Evolutionary conservation across 345 rosid genomes (phyloP).

Genomic region (Bruguiera sexangula): DNA sequence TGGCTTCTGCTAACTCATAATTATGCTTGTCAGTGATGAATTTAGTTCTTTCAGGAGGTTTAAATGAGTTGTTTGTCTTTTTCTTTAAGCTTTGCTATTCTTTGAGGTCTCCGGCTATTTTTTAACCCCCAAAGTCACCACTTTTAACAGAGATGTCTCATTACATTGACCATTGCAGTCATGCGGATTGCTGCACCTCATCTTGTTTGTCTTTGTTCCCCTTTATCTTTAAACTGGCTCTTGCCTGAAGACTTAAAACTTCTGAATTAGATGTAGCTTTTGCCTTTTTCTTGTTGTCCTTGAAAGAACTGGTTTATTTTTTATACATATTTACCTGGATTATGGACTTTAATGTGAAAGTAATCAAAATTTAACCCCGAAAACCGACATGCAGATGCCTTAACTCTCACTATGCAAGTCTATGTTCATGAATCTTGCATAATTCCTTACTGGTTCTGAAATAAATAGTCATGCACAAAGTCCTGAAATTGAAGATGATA

Average conservation of each 20-base stretch:
- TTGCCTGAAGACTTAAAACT: too few species aligned
- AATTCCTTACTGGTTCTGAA: too few species aligned
- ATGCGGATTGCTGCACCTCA: not conserved
- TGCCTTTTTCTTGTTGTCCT: not conserved
- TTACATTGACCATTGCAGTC: not conserved
- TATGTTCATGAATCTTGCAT: too few species aligned
- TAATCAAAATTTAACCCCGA: not conserved
- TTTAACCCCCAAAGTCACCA: not conserved
- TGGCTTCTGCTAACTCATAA: conserved; percentile 1
- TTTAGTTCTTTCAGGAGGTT: not conserved
- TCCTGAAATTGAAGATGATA: not conserved
- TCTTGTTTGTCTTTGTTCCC: not conserved
- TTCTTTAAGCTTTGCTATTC: not conserved
- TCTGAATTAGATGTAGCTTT: not conserved
- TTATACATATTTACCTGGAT: not conserved
- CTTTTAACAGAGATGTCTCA: not conserved
- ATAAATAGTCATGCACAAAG: not conserved
- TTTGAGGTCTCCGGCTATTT: not conserved
- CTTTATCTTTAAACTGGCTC: too few species aligned
- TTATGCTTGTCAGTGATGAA: conserved; percentile 7
- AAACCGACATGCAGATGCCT: not conserved
- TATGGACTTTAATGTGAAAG: not conserved
- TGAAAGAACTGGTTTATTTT: not conserved
- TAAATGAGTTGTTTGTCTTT: not conserved
- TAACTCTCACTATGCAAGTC: too few species aligned